Evolutionary conservation across 441 rosid genomes (phyloP).

Genomic region (Monsonia emarginata): DNA sequence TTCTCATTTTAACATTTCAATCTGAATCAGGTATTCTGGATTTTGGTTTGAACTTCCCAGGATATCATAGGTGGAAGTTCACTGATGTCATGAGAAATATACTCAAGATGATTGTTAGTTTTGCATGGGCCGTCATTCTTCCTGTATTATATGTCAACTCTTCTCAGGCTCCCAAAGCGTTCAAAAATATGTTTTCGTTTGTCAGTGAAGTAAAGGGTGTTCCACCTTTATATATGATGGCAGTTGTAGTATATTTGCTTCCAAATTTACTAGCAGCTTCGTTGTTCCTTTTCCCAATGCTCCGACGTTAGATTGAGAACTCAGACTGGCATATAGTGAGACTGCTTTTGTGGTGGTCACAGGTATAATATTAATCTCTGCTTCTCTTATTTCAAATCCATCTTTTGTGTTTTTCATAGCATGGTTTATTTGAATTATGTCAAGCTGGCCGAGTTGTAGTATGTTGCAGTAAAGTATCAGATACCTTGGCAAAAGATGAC

Average conservation of each 20-base stretch:
- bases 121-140: conserved; percentile 70
- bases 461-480: neutral
- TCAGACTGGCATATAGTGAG: conserved; percentile 88
- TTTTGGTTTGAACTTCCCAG: conserved; percentile 83
- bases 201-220: conserved; percentile 58
- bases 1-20: conserved; percentile 16
- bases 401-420: conserved; percentile 10
- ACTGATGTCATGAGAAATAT: conserved; percentile 59
- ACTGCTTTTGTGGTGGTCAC: conserved; percentile 96
- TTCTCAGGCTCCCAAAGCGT: conserved; percentile 34
- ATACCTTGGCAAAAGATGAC: neutral
- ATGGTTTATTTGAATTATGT: neutral
- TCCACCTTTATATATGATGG: conserved; percentile 71
- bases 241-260: conserved; percentile 66
- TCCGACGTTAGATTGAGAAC: conserved; percentile 91
- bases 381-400: conserved; percentile 8
- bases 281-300: conserved; percentile 89
- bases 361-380: conserved; percentile 36
- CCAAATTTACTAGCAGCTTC: conserved; percentile 71
- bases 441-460: neutral
- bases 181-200: conserved; percentile 41
- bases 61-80: conserved; percentile 84
- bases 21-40: conserved; percentile 66
- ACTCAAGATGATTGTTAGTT: conserved; percentile 66
- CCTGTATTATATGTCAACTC: conserved; percentile 64